Percentiles rank a stretch among this genome's conserved stretches.
Evolutionary conservation across 768 basidiomycete species (phyloP).

Genomic region (Psilocybe cyanescens): DNA sequence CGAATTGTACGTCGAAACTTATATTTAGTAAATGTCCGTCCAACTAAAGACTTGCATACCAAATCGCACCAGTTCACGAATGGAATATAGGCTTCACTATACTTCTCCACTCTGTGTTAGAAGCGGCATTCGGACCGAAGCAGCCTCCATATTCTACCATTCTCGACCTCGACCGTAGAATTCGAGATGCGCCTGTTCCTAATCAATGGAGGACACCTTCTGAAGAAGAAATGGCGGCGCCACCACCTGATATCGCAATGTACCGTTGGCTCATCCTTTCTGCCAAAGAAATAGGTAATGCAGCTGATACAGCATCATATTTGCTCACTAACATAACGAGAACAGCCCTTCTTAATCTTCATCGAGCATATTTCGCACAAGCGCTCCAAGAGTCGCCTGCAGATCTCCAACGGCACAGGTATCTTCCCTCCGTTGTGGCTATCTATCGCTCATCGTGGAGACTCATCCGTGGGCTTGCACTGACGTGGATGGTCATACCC

Average conservation of each 20-base stretch:
- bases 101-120: slow-evolving; percentile 54
- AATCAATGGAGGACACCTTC: slow-evolving; percentile 42
- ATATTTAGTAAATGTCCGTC: neutral
- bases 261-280: slow-evolving; percentile 48
- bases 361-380: slow-evolving; percentile 70
- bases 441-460: slow-evolving; percentile 76
- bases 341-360: slow-evolving; percentile 64
- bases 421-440: slow-evolving; percentile 71
- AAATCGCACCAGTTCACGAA: slow-evolving; percentile 42
- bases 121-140: slow-evolving; percentile 54
- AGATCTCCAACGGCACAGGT: slow-evolving; percentile 63
- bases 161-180: slow-evolving; percentile 59
- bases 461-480: slow-evolving; percentile 51
- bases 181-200: slow-evolving; percentile 64
- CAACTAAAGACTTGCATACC: neutral
- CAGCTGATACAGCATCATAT: no score
- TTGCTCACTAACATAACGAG: neutral
- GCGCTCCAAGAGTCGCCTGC: slow-evolving; percentile 62
- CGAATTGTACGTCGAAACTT: slow-evolving; percentile 10
- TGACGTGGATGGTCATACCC: slow-evolving; percentile 44
- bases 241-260: slow-evolving; percentile 32
- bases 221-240: slow-evolving; percentile 22
- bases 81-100: slow-evolving; percentile 62
- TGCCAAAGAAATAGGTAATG: slow-evolving; percentile 54
- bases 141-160: slow-evolving; percentile 54